A percentile compares a stretch with the other conserved stretches of the same genome.
These are phyloP conservation scores for Tilletia caries DNA, from an alignment of 1,284 basidiomycete genomes.

Conservation along the genomic window DNA sequence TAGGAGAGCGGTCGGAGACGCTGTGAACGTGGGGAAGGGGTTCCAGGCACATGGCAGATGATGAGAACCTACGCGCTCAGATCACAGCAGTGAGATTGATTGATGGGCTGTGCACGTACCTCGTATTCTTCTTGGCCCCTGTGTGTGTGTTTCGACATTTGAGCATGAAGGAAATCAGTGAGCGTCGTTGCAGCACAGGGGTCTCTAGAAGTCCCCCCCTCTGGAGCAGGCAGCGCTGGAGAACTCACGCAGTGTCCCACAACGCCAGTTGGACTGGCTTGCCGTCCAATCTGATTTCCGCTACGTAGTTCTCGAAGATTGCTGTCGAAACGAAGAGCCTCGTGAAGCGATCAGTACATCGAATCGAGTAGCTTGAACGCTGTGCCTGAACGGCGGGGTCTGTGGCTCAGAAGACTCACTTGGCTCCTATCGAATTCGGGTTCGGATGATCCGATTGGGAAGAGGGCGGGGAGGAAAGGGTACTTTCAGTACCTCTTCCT, in stretches of 20 bases:
- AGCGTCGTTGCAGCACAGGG: too few species aligned
- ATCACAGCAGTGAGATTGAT: too few species aligned
- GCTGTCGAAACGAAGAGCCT: constrained; percentile 59
- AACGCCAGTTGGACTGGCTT: constrained; percentile 92
- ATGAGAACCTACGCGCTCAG: neutral
- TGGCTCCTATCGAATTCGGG: neutral
- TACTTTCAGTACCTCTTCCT: too few species aligned
- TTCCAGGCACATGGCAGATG: constrained; percentile 21
- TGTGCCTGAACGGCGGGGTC: neutral
- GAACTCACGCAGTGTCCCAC: constrained; percentile 89
- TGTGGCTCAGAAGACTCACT: neutral
- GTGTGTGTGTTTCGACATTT: neutral
- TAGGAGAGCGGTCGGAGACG: constrained; percentile 91
- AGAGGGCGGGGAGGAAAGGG: neutral
- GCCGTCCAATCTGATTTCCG: constrained; percentile 92
- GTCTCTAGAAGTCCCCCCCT: too few species aligned
- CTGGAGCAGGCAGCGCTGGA: neutral
- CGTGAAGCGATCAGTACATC: neutral
- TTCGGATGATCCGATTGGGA: neutral
- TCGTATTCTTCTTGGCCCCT: constrained; percentile 93
- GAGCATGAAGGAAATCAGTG: neutral
- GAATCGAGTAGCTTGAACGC: constrained; percentile 27
- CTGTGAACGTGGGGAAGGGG: constrained; percentile 55
- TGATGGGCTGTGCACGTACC: constrained; percentile 57
- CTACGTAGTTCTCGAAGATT: constrained; percentile 97